Conservation (phyloP, 495 filamentous ascomycete genomes). For the Cercophora newfieldiana region DNA sequence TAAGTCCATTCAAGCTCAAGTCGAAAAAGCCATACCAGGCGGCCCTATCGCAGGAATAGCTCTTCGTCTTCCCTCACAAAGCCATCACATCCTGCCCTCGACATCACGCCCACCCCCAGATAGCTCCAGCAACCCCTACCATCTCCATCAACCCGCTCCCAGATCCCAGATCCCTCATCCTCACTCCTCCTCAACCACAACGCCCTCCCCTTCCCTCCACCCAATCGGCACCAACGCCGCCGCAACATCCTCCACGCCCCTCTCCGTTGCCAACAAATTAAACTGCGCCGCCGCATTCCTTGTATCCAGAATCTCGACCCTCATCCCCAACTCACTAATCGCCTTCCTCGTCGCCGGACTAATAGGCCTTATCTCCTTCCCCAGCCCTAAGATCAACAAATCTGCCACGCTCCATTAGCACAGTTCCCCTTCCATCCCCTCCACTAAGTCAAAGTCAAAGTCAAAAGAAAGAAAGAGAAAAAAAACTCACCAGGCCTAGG, state of each 20-base stretch:
- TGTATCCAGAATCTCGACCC: slow-evolving; percentile 89
- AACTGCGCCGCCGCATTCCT: slow-evolving; percentile 91
- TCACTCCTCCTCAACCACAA: neutral
- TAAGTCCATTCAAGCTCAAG: too few relatives aligned
- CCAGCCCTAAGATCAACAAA: slow-evolving; percentile 83
- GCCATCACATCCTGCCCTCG: too few relatives aligned
- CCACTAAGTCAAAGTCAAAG: slow-evolving; percentile 11
- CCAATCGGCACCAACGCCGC: slow-evolving; percentile 88
- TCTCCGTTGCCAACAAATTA: slow-evolving; percentile 81
- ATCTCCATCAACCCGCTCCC: neutral
- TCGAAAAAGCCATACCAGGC: too few relatives aligned
- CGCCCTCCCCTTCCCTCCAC: slow-evolving; percentile 61
- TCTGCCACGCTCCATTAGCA: slow-evolving; percentile 54
- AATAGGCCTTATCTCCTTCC: slow-evolving; percentile 69
- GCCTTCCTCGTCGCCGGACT: slow-evolving; percentile 69
- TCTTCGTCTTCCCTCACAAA: too few relatives aligned
- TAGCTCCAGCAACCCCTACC: too few relatives aligned
- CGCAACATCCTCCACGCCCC: slow-evolving; percentile 75
- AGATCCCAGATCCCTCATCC: neutral
- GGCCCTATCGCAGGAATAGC: too few relatives aligned
- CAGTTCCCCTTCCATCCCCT: neutral
- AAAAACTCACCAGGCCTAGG: slow-evolving; percentile 78
- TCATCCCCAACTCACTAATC: slow-evolving; percentile 77
- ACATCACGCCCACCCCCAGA: too few relatives aligned
- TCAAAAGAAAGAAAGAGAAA: slow-evolving; percentile 15